A percentile compares a stretch with the other conserved stretches of the same genome.
phyloP scores from a whole-genome alignment of 2,329 filamentous ascomycete genomes.

The Nigrospora oryzae region DNA sequence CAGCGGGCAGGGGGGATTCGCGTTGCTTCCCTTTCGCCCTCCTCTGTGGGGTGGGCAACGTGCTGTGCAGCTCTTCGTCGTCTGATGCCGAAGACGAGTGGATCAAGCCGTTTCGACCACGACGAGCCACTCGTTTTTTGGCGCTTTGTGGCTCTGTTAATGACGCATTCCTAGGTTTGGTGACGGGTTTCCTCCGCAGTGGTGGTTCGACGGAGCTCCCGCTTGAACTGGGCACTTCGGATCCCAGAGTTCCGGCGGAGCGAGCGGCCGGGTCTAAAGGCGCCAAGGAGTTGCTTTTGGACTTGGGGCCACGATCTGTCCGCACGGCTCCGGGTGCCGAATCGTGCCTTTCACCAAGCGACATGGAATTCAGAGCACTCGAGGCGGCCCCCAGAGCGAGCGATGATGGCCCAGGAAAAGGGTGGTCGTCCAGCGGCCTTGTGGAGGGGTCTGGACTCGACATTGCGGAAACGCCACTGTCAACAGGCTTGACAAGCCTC shows the following conservation, averaged over 20 bases:
- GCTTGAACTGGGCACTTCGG: not conserved
- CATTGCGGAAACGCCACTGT: conserved; percentile 17
- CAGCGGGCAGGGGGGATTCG: conserved; percentile 30
- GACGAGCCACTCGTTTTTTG: conserved; percentile 10
- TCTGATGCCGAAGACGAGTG: conserved; percentile 1
- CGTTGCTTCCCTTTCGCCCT: conserved; percentile 24
- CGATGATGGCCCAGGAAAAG: conserved; percentile 29
- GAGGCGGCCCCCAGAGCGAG: conserved; percentile 49
- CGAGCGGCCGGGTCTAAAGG: conserved; percentile 7
- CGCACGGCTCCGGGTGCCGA: conserved; percentile 7
- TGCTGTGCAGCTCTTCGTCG: conserved; percentile 10
- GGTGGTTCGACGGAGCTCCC: conserved; percentile 8
- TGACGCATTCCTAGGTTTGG: conserved; percentile 1
- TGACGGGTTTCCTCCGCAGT: conserved; percentile 10
- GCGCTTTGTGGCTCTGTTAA: conserved; percentile 14
- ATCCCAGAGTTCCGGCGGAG: not conserved
- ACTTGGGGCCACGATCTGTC: conserved; percentile 7
- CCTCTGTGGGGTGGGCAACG: conserved; percentile 8
- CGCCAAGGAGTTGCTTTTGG: conserved; percentile 8
- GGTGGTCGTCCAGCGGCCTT: conserved; percentile 29
- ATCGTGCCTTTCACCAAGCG: conserved; percentile 18
- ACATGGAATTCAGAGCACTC: conserved; percentile 37
- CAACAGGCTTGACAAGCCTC: conserved; percentile 34
- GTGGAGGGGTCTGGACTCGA: conserved; percentile 20
- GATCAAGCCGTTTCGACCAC: not conserved